Percentiles rank a stretch among this genome's conserved stretches.
Conservation (phyloP, 495 filamentous ascomycete genomes). For the Trichoderma gamsii region DNA sequence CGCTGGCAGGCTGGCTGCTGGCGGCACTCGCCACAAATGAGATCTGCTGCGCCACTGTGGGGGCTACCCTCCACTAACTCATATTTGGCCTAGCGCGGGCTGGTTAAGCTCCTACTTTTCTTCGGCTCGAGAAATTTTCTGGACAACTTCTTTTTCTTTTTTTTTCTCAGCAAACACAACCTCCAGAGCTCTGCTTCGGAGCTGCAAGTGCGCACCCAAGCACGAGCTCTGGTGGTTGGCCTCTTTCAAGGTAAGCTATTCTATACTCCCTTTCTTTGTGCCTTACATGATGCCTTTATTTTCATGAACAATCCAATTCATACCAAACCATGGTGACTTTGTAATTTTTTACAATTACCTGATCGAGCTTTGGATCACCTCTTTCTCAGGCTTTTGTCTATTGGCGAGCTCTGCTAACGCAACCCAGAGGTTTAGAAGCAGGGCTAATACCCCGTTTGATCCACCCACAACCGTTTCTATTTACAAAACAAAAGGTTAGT, state of each 20-base stretch:
- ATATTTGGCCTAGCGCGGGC: conserved; percentile 18
- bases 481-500: conserved; percentile 52
- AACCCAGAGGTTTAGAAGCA: conserved; percentile 3
- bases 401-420: conserved; percentile 10
- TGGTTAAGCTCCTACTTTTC: conserved; percentile 17
- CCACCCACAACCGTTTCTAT: neutral
- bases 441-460: conserved; percentile 19
- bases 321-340: conserved; percentile 63
- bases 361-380: conserved; percentile 38
- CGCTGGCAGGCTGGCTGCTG: too few relatives aligned
- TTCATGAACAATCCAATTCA: conserved; percentile 75
- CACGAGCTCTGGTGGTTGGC: conserved; percentile 31
- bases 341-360: conserved; percentile 62
- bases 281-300: conserved; percentile 48
- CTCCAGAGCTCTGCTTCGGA: conserved; percentile 14
- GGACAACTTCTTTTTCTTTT: neutral
- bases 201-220: conserved; percentile 4
- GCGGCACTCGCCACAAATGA: too few relatives aligned
- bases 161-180: conserved; percentile 20
- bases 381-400: conserved; percentile 11
- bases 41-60: neutral
- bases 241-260: conserved; percentile 27
- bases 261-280: conserved; percentile 20
- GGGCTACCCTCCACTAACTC: neutral
- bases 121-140: conserved; percentile 14